Conservation (phyloP, 495 filamentous ascomycete species). For the Terfezia claveryi region DNA sequence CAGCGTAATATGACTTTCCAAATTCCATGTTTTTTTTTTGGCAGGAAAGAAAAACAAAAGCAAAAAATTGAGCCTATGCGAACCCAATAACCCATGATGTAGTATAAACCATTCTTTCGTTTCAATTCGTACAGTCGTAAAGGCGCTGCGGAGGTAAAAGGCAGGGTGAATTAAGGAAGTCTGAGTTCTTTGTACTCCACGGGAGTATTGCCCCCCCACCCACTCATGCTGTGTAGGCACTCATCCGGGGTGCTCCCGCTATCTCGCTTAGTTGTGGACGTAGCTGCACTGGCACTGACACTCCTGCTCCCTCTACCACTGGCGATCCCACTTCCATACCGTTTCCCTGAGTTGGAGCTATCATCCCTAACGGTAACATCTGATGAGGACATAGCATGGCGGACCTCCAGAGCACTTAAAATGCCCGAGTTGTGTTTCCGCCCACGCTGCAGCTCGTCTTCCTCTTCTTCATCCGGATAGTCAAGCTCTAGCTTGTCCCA, state of each 20-base stretch:
- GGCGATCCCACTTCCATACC: background rate
- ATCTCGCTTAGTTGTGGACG: background rate
- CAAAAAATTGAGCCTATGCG: no score
- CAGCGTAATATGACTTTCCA: no score
- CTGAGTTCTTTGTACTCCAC: no score
- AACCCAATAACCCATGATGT: no score
- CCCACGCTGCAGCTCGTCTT: background rate
- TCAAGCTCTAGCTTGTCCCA: background rate
- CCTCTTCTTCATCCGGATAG: background rate
- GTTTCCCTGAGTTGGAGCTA: background rate
- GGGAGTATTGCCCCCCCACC: no score
- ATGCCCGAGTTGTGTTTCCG: background rate
- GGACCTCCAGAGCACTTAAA: background rate
- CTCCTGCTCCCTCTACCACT: background rate
- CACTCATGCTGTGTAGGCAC: no score
- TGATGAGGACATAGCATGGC: background rate
- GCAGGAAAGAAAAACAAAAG: no score
- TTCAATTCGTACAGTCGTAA: no score
- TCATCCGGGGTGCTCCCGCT: background rate
- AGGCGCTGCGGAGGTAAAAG: no score
- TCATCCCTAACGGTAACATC: background rate
- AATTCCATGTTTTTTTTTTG: no score
- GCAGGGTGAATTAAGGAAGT: no score
- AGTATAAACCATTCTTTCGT: no score
- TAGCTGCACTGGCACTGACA: background rate